Evolutionary conservation across 495 filamentous ascomycete genomes (phyloP).

Genomic region (Oleoguttula mirabilis): DNA sequence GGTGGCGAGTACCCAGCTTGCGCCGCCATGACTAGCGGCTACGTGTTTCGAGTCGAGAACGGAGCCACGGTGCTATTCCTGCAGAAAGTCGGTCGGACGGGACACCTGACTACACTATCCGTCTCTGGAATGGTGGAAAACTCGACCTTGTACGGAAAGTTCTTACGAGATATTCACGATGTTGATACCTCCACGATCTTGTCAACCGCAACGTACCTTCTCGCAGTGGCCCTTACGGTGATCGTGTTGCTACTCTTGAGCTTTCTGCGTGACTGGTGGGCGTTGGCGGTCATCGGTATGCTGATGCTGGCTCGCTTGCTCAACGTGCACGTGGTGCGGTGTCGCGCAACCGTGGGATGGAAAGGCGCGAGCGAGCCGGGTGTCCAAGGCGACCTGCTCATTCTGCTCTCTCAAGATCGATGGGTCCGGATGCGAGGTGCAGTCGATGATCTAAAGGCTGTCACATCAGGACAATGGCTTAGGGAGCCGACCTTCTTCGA

Average conservation of each 20-base stretch:
- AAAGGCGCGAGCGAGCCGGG: slow-evolving; percentile 30
- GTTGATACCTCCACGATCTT: neutral
- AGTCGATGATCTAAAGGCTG: slow-evolving; percentile 44
- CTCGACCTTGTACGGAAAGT: neutral
- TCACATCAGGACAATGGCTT: slow-evolving; percentile 46
- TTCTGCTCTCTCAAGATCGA: slow-evolving; percentile 32
- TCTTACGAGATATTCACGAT: neutral
- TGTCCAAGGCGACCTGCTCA: slow-evolving; percentile 30
- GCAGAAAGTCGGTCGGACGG: slow-evolving; percentile 18
- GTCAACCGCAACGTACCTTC: neutral
- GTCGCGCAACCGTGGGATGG: slow-evolving; percentile 30
- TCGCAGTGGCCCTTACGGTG: slow-evolving; percentile 30
- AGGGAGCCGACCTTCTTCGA: slow-evolving; percentile 39
- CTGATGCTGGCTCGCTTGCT: slow-evolving; percentile 42
- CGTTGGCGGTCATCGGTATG: slow-evolving; percentile 31
- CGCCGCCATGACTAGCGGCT: slow-evolving; percentile 24
- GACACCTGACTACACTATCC: slow-evolving; percentile 17
- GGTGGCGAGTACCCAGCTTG: slow-evolving; percentile 23
- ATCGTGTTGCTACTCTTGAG: slow-evolving; percentile 26
- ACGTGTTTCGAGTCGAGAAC: slow-evolving; percentile 27
- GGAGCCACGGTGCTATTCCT: slow-evolving; percentile 21
- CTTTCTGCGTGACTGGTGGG: slow-evolving; percentile 42
- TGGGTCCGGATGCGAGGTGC: slow-evolving; percentile 41
- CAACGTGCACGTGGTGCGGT: slow-evolving; percentile 44
- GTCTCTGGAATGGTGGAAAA: slow-evolving; percentile 3